Conservation (phyloP, 2,329 filamentous ascomycete genomes). For the Tolypocladium cylindrosporum region DNA sequence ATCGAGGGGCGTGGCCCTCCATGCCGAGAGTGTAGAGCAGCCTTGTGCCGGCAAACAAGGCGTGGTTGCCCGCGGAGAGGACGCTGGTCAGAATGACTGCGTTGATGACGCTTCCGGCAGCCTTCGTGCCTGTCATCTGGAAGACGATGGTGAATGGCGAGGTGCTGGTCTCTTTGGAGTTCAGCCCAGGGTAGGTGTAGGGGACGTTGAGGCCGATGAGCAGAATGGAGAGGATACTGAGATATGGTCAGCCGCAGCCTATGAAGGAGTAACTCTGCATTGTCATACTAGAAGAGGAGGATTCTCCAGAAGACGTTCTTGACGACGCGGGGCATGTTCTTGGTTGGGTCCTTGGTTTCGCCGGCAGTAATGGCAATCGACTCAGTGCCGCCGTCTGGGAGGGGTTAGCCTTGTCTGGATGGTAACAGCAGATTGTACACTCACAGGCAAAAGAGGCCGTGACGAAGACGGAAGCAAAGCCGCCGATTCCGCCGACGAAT, state of each 20-base stretch:
- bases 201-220: constrained; percentile 48
- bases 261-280: not conserved
- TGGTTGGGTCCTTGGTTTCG: constrained; percentile 52
- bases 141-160: constrained; percentile 49
- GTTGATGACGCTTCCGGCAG: constrained; percentile 46
- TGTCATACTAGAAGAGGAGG: constrained; percentile 34
- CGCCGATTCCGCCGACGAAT: constrained; percentile 55
- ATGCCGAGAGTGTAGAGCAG: constrained; percentile 25
- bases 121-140: constrained; percentile 40
- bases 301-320: constrained; percentile 58
- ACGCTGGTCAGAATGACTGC: constrained; percentile 38
- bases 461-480: constrained; percentile 52
- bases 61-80: constrained; percentile 26
- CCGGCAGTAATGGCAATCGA: constrained; percentile 57
- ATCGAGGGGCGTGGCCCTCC: constrained; percentile 41
- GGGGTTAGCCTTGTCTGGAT: not conserved
- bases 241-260: not conserved
- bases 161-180: constrained; percentile 21
- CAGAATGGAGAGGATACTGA: constrained; percentile 25
- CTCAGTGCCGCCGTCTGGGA: constrained; percentile 41
- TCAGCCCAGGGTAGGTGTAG: constrained; percentile 32
- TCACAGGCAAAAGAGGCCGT: constrained; percentile 42
- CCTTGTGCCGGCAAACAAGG: constrained; percentile 23
- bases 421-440: not conserved
- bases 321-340: constrained; percentile 51